A percentile compares a stretch with the other conserved stretches of the same genome.
Conservation (phyloP, 2,329 filamentous ascomycete genomes). For the Botrytis elliptica region DNA sequence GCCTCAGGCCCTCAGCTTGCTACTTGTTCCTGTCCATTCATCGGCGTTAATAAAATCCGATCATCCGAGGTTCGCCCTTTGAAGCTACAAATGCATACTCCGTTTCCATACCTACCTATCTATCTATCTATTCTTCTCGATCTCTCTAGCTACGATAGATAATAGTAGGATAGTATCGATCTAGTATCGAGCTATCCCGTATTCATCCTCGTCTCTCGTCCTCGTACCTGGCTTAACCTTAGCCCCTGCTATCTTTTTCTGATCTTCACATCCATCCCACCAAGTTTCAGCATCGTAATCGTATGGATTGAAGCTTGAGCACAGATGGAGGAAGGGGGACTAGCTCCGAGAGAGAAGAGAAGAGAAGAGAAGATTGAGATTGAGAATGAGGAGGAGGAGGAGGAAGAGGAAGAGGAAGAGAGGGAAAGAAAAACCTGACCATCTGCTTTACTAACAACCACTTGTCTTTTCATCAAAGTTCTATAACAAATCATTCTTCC, state of each 20-base stretch:
- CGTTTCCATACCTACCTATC: too few species aligned
- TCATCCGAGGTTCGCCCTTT: background rate
- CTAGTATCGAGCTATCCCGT: background rate
- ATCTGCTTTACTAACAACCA: background rate
- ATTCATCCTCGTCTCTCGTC: background rate
- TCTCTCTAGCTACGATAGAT: background rate
- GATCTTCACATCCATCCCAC: constrained; percentile 13
- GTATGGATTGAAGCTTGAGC: constrained; percentile 2
- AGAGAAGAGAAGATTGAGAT: background rate
- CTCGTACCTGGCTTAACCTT: background rate
- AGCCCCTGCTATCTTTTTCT: background rate
- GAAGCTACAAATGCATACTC: background rate
- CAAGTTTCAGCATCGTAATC: constrained; percentile 23
- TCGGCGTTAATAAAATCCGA: background rate
- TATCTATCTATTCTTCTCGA: background rate
- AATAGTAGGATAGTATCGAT: too few species aligned
- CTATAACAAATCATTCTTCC: background rate
- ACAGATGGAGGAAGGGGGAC: background rate
- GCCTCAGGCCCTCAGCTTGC: too few species aligned
- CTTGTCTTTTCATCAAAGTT: background rate
- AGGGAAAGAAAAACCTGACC: background rate
- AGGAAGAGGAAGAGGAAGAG: background rate
- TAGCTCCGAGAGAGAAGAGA: background rate
- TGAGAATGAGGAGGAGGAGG: background rate
- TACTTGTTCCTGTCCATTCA: too few species aligned